Evolutionary conservation across 2,329 filamentous ascomycete genomes (phyloP).

Genomic region (Tolypocladium nubicola): DNA sequence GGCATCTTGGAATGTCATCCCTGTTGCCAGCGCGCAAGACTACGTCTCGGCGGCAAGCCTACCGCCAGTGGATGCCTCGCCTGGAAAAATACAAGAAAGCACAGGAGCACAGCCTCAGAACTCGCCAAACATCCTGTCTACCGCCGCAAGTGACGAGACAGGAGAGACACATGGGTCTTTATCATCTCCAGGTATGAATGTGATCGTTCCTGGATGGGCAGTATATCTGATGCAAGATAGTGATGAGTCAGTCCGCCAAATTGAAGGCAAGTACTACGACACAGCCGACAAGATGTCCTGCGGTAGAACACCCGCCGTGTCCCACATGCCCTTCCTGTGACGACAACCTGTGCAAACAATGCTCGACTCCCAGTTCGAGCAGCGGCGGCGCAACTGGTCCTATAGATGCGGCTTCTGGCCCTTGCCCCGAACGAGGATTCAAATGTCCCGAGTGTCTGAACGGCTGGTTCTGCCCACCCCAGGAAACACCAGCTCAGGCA

Average conservation of each 20-base stretch:
- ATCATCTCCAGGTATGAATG: background rate
- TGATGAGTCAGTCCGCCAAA: background rate
- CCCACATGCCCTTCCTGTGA: conserved; percentile 10
- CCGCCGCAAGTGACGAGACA: background rate
- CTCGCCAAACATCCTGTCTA: background rate
- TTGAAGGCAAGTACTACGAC: background rate
- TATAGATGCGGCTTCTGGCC: background rate
- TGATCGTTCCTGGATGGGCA: background rate
- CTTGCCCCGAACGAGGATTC: conserved; percentile 16
- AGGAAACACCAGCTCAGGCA: conserved; percentile 17
- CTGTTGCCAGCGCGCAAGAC: background rate
- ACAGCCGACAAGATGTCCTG: background rate
- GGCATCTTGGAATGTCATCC: background rate
- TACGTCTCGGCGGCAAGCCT: background rate
- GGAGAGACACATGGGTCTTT: background rate
- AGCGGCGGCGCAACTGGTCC: background rate
- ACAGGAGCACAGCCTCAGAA: background rate
- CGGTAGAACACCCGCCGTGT: conserved; percentile 2
- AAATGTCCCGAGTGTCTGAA: conserved; percentile 17
- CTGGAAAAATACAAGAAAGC: background rate
- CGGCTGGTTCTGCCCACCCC: conserved; percentile 20
- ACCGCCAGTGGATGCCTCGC: background rate
- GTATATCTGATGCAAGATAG: background rate
- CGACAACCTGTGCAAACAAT: background rate
- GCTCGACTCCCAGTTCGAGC: background rate